Percentiles rank a stretch among this genome's conserved stretches.
These are phyloP conservation scores for Eucalyptus erythrocorys DNA, from an alignment of 345 rosid genomes.

Conservation along the genomic window DNA sequence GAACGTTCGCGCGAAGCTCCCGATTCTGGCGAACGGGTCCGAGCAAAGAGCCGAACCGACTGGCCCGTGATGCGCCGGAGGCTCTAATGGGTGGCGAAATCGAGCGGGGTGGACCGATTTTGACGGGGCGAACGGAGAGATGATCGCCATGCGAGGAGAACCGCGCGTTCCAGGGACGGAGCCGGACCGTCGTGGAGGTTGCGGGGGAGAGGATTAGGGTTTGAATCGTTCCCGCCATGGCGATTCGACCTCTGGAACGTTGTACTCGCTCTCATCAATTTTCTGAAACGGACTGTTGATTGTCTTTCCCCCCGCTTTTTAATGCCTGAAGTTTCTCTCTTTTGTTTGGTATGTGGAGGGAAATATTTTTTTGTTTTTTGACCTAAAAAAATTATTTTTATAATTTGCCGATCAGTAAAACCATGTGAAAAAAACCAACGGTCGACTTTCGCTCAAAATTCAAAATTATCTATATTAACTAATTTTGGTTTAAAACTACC, in stretches of 20 bases:
- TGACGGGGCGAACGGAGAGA: constrained; percentile 2
- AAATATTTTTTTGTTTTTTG: background rate
- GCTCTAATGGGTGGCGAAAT: constrained; percentile 26
- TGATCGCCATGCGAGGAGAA: background rate
- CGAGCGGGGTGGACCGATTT: constrained; percentile 2
- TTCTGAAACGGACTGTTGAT: too few relatives aligned
- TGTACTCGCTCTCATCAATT: too few relatives aligned
- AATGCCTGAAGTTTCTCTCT: too few relatives aligned
- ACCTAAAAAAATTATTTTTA: background rate
- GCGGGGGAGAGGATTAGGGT: constrained; percentile 6
- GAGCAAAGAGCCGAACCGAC: constrained; percentile 10
- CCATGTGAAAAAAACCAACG: background rate
- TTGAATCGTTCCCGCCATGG: constrained; percentile 41
- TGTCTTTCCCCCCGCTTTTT: too few relatives aligned
- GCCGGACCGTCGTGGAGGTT: background rate
- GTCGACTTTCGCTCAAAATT: too few relatives aligned
- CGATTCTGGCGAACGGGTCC: too few relatives aligned
- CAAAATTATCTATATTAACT: background rate
- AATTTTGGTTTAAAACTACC: background rate
- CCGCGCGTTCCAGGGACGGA: background rate
- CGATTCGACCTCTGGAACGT: background rate
- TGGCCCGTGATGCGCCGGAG: constrained; percentile 14
- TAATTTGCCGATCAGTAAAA: too few relatives aligned
- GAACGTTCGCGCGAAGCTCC: background rate
- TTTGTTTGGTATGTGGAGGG: background rate